phyloP scores from a whole-genome alignment of 2,329 filamentous ascomycete genomes.

The Alternaria angustiovoidea region DNA sequence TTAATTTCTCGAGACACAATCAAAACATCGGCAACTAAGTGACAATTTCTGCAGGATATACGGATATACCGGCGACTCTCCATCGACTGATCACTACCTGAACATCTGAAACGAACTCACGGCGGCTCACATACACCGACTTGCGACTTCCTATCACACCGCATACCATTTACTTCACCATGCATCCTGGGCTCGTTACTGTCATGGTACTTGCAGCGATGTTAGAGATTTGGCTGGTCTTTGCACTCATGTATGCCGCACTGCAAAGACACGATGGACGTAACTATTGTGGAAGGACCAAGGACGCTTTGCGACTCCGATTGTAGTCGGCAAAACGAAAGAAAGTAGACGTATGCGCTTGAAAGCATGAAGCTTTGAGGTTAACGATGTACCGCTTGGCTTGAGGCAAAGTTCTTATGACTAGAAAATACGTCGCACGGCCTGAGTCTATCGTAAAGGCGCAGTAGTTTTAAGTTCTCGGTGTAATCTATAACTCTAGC shows the following conservation, averaged over 20 bases:
- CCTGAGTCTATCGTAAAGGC: not conserved
- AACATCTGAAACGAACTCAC: not conserved
- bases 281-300: slow-evolving; percentile 3
- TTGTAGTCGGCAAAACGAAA: not conserved
- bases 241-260: slow-evolving; percentile 14
- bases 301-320: slow-evolving; percentile 3
- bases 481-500: slow-evolving; percentile 24
- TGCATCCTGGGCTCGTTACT: slow-evolving; percentile 10
- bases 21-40: not conserved
- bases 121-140: not conserved
- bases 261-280: slow-evolving; percentile 9
- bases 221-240: slow-evolving; percentile 16
- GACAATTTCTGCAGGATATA: not conserved
- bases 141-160: not conserved
- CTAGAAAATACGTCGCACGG: not conserved
- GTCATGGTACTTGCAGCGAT: not conserved
- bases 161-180: not conserved
- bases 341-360: not conserved
- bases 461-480: too few relatives aligned
- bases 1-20: not conserved
- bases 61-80: not conserved
- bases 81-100: not conserved
- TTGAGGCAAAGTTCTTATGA: not conserved
- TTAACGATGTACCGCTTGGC: not conserved
- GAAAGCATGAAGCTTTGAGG: not conserved